These are phyloP conservation scores for Ganoderma multipileum DNA, from an alignment of 1,284 basidiomycete genomes.

Conservation along the genomic window DNA sequence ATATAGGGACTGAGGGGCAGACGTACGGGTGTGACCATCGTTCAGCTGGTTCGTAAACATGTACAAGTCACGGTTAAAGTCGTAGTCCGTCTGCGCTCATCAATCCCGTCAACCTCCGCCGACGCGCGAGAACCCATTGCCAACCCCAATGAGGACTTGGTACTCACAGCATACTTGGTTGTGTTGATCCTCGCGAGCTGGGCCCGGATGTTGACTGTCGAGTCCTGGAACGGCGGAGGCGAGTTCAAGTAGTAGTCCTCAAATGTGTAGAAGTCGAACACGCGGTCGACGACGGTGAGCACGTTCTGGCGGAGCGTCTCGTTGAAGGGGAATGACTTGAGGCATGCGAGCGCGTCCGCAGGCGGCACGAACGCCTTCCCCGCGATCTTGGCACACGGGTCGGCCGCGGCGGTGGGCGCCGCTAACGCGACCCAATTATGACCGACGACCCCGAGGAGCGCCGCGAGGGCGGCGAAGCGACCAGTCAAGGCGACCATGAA, in stretches of 20 bases:
- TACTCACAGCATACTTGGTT: constrained; percentile 52
- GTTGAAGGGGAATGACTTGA: constrained; percentile 69
- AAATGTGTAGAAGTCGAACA: constrained; percentile 72
- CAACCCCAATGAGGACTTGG: neutral
- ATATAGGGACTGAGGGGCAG: neutral
- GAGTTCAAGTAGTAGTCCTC: constrained; percentile 67
- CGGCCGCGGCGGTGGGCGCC: constrained; percentile 32
- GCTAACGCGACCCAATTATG: constrained; percentile 1
- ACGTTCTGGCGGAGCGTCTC: constrained; percentile 69
- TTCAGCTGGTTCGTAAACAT: constrained; percentile 64
- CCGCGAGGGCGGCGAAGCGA: constrained; percentile 17
- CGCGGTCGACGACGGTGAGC: constrained; percentile 55
- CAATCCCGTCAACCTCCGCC: neutral
- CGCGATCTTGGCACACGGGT: constrained; percentile 59
- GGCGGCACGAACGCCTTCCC: constrained; percentile 56
- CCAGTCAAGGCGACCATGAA: constrained; percentile 15
- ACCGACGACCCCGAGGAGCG: constrained; percentile 6
- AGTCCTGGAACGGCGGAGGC: constrained; percentile 66
- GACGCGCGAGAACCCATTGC: neutral
- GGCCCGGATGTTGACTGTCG: constrained; percentile 59
- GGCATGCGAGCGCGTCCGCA: constrained; percentile 60
- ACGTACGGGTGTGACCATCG: constrained; percentile 69
- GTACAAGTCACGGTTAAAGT: constrained; percentile 66
- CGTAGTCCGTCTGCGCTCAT: constrained; percentile 51
- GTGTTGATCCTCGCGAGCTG: constrained; percentile 55